Evolutionary conservation across 345 rosid species (phyloP).

Genomic region (Mangifera indica): DNA sequence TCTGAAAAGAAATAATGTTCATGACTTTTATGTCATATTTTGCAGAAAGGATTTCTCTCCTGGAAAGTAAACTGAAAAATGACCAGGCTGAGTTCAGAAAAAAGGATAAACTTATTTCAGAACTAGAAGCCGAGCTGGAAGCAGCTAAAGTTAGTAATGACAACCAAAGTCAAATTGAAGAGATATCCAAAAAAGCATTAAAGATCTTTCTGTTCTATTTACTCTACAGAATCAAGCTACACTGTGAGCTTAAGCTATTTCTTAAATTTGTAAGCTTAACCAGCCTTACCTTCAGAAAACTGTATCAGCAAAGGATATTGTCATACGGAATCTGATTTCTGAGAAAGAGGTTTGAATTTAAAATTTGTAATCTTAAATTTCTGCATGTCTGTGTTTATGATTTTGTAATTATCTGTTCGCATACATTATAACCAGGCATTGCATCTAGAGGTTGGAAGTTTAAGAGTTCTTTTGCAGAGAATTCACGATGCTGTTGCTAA

Average conservation of each 20-base stretch:
- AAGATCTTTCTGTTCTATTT: constrained; percentile 16
- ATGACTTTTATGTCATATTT: constrained; percentile 1
- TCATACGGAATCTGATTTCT: constrained; percentile 53
- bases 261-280: constrained; percentile 47
- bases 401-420: constrained; percentile 19
- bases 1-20: background rate
- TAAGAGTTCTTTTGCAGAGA: constrained; percentile 51
- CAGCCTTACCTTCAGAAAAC: constrained; percentile 65
- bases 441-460: constrained; percentile 53
- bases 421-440: constrained; percentile 44
- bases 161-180: constrained; percentile 50
- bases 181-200: constrained; percentile 51
- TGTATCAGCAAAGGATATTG: constrained; percentile 54
- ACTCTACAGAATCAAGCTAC: constrained; percentile 7
- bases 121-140: constrained; percentile 56
- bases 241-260: constrained; percentile 22
- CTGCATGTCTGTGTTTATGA: constrained; percentile 15
- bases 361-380: constrained; percentile 16
- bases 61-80: constrained; percentile 49
- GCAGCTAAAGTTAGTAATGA: constrained; percentile 42
- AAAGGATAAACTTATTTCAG: constrained; percentile 52
- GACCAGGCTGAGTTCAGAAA: constrained; percentile 48
- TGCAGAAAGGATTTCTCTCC: constrained; percentile 56
- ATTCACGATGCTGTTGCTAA: constrained; percentile 52
- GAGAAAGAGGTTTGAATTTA: constrained; percentile 63